phyloP scores from a whole-genome alignment of 73 alveolate species.

The Paramecium primaurelia region DNA sequence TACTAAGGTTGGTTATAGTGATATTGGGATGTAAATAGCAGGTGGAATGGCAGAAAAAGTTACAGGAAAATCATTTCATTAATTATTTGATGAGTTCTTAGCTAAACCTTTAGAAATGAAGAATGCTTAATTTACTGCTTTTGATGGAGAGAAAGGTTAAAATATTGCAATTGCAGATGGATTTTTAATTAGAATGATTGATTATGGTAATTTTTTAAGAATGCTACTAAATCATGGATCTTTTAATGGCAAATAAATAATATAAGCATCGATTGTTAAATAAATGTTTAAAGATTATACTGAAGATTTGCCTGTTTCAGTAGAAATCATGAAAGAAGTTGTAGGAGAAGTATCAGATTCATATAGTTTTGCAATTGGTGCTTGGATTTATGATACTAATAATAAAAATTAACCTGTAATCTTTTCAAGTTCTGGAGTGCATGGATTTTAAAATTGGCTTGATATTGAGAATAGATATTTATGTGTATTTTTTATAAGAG shows the following conservation, averaged over 20 bases:
- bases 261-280: not conserved
- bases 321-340: not conserved
- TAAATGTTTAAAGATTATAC: conserved; percentile 1
- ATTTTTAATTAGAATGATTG: not conserved
- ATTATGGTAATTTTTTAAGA: conserved; percentile 9
- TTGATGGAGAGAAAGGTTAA: conserved; percentile 38
- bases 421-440: not conserved
- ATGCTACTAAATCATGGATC: not conserved
- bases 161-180: conserved; percentile 52
- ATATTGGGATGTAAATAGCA: not conserved
- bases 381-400: not conserved
- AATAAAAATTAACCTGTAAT: not conserved
- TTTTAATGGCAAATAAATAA: not conserved
- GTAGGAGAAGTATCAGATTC: not conserved
- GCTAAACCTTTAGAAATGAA: conserved; percentile 22
- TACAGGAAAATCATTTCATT: conserved; percentile 28
- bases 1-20: not conserved
- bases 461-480: not conserved
- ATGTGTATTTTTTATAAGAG: not conserved
- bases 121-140: conserved; percentile 14
- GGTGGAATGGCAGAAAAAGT: conserved; percentile 48
- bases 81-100: conserved; percentile 1
- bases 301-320: not conserved
- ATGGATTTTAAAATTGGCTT: not conserved
- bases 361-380: not conserved